Evolutionary conservation across 306 rosid species (phyloP).

Genomic region (Prunus padus): DNA sequence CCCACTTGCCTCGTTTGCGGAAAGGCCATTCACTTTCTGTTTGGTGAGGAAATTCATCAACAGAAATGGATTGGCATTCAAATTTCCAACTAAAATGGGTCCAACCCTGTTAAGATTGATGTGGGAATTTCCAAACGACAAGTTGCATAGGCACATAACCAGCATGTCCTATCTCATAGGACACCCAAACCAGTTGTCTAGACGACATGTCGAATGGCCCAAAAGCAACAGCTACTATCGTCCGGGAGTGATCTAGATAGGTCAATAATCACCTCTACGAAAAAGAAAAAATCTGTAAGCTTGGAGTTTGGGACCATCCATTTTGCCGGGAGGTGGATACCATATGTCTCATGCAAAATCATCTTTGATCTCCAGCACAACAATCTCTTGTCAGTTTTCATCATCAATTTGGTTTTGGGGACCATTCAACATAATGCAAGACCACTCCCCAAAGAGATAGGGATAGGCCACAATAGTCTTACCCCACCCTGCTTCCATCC

Average conservation of each 20-base stretch:
- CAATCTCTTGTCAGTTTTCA: conserved; percentile 30
- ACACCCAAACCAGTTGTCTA: neutral
- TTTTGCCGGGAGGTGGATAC: conserved; percentile 29
- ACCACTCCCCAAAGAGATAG: conserved; percentile 31
- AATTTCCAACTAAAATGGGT: conserved; percentile 16
- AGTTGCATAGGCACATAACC: neutral
- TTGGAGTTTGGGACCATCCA: conserved; percentile 8
- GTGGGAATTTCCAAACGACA: neutral
- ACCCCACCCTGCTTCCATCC: conserved; percentile 34
- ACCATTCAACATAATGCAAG: conserved; percentile 41
- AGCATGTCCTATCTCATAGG: neutral
- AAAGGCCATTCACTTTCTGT: neutral
- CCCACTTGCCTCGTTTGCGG: neutral
- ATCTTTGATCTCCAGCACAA: conserved; percentile 31
- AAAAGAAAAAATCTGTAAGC: neutral
- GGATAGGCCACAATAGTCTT: conserved; percentile 23
- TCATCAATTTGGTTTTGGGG: conserved; percentile 34
- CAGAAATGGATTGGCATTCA: neutral
- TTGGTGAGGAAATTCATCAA: conserved; percentile 3
- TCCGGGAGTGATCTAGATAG: too few species aligned
- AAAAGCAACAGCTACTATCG: neutral
- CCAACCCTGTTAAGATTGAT: neutral
- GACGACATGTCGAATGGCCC: neutral
- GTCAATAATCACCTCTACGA: too few species aligned
- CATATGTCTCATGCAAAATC: conserved; percentile 18